phyloP scores from a whole-genome alignment of 1,284 basidiomycete genomes.

The Cutaneotrichosporon sp. region DNA sequence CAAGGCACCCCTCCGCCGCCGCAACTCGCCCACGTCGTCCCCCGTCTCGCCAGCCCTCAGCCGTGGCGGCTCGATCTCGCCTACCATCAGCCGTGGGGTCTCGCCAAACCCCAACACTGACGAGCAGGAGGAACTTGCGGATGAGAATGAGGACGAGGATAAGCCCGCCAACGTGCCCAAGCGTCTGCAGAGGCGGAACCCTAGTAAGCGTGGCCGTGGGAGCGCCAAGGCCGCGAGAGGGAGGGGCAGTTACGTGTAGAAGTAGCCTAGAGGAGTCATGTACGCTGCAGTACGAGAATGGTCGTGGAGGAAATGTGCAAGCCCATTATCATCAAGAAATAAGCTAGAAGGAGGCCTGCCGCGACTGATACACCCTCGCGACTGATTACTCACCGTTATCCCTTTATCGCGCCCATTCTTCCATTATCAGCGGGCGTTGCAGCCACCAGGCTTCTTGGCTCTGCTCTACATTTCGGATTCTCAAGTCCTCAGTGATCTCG shows the following conservation, averaged over 20 bases:
- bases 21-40: neutral
- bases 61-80: neutral
- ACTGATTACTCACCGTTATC: too few species aligned
- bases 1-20: neutral
- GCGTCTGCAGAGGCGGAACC: slow-evolving; percentile 1
- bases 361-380: too few species aligned
- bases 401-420: too few species aligned
- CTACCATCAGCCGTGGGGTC: too few species aligned
- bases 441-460: too few species aligned
- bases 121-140: slow-evolving; percentile 3
- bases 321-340: too few species aligned
- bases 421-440: too few species aligned
- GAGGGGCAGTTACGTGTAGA: neutral
- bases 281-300: neutral
- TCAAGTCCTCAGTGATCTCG: too few species aligned
- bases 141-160: neutral
- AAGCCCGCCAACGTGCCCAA: neutral
- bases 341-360: too few species aligned
- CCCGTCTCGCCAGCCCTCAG: neutral
- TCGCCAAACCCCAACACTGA: neutral
- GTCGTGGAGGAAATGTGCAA: too few species aligned
- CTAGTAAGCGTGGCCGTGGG: neutral
- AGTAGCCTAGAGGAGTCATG: neutral
- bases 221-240: neutral
- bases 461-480: too few species aligned